phyloP scores from a whole-genome alignment of 1,284 basidiomycete species.

The Neolentinus lepideus region DNA sequence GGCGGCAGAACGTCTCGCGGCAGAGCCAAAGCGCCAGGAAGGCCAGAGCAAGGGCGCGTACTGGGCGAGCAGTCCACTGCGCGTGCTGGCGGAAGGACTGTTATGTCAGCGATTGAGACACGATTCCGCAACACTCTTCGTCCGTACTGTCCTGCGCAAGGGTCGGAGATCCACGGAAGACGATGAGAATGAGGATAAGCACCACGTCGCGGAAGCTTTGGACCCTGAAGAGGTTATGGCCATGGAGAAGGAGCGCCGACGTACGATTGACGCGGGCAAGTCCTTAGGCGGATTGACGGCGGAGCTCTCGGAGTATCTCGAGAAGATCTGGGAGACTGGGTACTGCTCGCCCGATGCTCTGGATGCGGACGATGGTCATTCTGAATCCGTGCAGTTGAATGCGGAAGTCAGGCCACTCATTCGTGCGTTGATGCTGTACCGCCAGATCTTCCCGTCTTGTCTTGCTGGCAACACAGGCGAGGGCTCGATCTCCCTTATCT shows the following conservation, averaged over 20 bases:
- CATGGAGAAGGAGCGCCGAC: constrained; percentile 30
- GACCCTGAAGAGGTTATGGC: constrained; percentile 24
- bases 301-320: constrained; percentile 45
- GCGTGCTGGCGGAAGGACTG: constrained; percentile 39
- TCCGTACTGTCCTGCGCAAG: constrained; percentile 34
- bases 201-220: constrained; percentile 15
- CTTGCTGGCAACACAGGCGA: constrained; percentile 19
- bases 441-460: constrained; percentile 44
- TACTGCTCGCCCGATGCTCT: constrained; percentile 16
- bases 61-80: constrained; percentile 30
- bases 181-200: constrained; percentile 4
- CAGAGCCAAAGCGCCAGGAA: constrained; percentile 5
- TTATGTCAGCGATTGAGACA: constrained; percentile 42
- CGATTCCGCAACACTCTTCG: constrained; percentile 44
- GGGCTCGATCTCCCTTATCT: constrained; percentile 29
- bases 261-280: constrained; percentile 47
- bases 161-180: neutral
- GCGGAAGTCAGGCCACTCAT: constrained; percentile 42
- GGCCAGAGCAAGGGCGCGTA: constrained; percentile 19
- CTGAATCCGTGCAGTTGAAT: constrained; percentile 13
- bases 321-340: constrained; percentile 40
- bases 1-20: constrained; percentile 33
- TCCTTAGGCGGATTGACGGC: constrained; percentile 53
- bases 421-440: constrained; percentile 48
- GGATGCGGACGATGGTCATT: constrained; percentile 19